phyloP scores from a whole-genome alignment of 257 asterid species.

The Capsicum rhomboideum region DNA sequence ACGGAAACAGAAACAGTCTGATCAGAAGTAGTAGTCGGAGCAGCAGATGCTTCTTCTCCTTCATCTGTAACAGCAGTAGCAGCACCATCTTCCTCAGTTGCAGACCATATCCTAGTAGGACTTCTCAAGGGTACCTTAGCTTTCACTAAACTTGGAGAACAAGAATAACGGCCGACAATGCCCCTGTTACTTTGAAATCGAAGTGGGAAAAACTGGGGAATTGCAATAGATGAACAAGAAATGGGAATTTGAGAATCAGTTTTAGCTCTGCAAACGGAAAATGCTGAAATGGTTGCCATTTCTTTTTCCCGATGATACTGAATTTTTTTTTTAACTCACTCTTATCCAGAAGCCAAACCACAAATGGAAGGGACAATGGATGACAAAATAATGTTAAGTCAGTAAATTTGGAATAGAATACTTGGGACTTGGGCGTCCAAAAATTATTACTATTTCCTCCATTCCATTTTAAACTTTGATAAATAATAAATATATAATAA shows the following conservation, averaged over 20 bases:
- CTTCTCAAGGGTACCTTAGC: conserved; percentile 10
- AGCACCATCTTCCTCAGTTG: conserved; percentile 32
- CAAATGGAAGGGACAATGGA: background rate
- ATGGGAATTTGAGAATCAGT: conserved; percentile 10
- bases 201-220: conserved; percentile 10
- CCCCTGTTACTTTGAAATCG: conserved; percentile 6
- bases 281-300: conserved; percentile 42
- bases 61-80: conserved; percentile 18
- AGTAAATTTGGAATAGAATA: background rate
- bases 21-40: conserved; percentile 26
- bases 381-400: background rate
- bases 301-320: background rate
- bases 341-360: conserved; percentile 3
- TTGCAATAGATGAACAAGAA: background rate
- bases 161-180: conserved; percentile 9
- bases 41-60: conserved; percentile 15
- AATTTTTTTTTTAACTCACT: background rate
- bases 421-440: background rate
- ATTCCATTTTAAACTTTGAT: background rate
- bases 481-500: too few relatives aligned
- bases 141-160: conserved; percentile 9
- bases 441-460: background rate
- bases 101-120: conserved; percentile 22
- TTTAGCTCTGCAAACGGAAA: conserved; percentile 21
- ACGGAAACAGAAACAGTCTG: conserved; percentile 75